A percentile compares a stretch with the other conserved stretches of the same genome.
Conservation (phyloP, 2,329 filamentous ascomycete genomes). For the Neofusicoccum kwambonambiense region DNA sequence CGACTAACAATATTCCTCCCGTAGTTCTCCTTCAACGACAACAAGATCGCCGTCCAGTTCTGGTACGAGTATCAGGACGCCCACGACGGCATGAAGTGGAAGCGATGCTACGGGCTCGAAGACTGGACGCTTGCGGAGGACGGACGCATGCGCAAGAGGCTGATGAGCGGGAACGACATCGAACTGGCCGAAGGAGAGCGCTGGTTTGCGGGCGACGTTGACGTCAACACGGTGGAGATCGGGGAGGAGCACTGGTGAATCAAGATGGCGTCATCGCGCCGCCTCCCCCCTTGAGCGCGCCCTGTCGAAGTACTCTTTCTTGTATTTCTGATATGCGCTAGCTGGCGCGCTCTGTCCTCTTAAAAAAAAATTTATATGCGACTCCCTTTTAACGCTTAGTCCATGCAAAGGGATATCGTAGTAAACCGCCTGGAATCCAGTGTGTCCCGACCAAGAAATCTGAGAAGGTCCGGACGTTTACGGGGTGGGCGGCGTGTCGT, state of each 20-base stretch:
- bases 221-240: slow-evolving; percentile 67
- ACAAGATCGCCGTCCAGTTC: slow-evolving; percentile 85
- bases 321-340: neutral
- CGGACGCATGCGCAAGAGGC: slow-evolving; percentile 69
- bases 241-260: slow-evolving; percentile 63
- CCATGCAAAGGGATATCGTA: slow-evolving; percentile 18
- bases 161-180: slow-evolving; percentile 75
- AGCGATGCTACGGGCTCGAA: slow-evolving; percentile 81
- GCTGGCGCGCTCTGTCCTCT: neutral
- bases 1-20: no score
- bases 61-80: slow-evolving; percentile 81
- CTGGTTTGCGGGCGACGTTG: slow-evolving; percentile 69
- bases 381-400: slow-evolving; percentile 12
- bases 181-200: slow-evolving; percentile 60
- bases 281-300: neutral
- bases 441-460: neutral
- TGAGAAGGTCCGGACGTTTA: neutral
- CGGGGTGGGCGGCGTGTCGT: slow-evolving; percentile 70
- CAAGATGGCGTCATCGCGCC: neutral
- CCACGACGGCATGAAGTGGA: slow-evolving; percentile 68
- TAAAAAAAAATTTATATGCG: neutral
- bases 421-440: slow-evolving; percentile 6
- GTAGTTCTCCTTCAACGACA: slow-evolving; percentile 66
- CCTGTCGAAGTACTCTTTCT: neutral
- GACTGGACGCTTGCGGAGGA: slow-evolving; percentile 74